Conservation (phyloP, 495 filamentous ascomycete genomes). For the Aspergillus saccharolyticus region DNA sequence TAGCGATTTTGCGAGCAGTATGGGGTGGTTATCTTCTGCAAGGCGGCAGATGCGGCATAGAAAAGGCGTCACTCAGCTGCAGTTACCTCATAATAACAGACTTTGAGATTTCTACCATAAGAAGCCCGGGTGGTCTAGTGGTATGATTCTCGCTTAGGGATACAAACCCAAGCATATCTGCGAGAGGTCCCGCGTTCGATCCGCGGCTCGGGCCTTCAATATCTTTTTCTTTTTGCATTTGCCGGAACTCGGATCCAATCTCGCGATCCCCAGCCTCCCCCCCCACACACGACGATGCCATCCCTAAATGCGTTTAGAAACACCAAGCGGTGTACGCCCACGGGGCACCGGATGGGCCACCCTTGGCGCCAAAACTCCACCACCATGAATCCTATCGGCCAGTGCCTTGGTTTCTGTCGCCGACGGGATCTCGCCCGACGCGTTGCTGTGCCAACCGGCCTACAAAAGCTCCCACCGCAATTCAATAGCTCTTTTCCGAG, state of each 20-base stretch:
- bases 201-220: slow-evolving; percentile 17
- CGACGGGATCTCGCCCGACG: background rate
- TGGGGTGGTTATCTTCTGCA: too few species aligned
- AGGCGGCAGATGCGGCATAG: too few species aligned
- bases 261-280: too few species aligned
- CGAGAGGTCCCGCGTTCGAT: slow-evolving; percentile 20
- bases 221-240: slow-evolving; percentile 8
- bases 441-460: slow-evolving; percentile 4
- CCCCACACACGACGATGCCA: background rate
- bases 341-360: background rate
- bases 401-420: background rate
- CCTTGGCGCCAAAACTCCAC: background rate
- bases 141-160: slow-evolving; percentile 18
- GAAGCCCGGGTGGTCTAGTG: slow-evolving; percentile 16
- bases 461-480: background rate
- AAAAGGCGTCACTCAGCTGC: too few species aligned
- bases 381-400: background rate
- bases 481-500: background rate
- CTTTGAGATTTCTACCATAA: background rate
- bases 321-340: background rate
- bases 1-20: too few species aligned
- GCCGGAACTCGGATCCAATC: too few species aligned
- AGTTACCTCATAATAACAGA: background rate
- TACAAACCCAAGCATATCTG: slow-evolving; percentile 17
- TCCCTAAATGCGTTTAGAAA: background rate